Evolutionary conservation across 1,284 basidiomycete genomes (phyloP).

Genomic region (Singerocomus inundabilis): DNA sequence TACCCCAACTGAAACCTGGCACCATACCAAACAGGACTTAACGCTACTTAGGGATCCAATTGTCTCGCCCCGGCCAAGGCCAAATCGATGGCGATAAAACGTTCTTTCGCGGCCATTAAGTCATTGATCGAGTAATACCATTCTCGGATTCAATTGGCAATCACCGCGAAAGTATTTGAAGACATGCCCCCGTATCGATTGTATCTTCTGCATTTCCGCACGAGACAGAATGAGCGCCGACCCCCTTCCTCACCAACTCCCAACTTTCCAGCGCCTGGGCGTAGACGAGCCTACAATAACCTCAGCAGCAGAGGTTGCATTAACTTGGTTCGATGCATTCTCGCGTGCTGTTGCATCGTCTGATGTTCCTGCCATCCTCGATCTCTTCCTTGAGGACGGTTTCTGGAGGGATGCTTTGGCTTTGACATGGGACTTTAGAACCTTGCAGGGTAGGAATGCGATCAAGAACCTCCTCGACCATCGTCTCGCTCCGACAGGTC

Average conservation of each 20-base stretch:
- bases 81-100: neutral
- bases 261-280: slow-evolving; percentile 30
- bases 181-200: neutral
- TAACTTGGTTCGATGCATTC: slow-evolving; percentile 35
- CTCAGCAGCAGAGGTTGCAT: slow-evolving; percentile 23
- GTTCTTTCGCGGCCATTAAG: neutral
- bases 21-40: too few species aligned
- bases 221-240: slow-evolving; percentile 19
- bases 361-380: slow-evolving; percentile 24
- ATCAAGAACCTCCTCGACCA: slow-evolving; percentile 26
- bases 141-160: neutral
- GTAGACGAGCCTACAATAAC: slow-evolving; percentile 21
- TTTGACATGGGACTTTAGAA: slow-evolving; percentile 32
- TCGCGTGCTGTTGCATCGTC: slow-evolving; percentile 30
- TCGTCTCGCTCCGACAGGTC: slow-evolving; percentile 35
- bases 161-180: slow-evolving; percentile 3
- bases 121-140: neutral
- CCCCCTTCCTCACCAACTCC: slow-evolving; percentile 26
- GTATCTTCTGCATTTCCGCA: neutral
- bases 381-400: slow-evolving; percentile 30
- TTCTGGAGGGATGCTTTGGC: slow-evolving; percentile 32
- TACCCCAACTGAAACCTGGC: too few species aligned
- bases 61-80: too few species aligned
- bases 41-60: too few species aligned
- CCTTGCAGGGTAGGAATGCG: slow-evolving; percentile 22